Percentiles rank a stretch among this genome's conserved stretches.
Evolutionary conservation across 1,284 basidiomycete species (phyloP).

Genomic region (Stygiomarasmius scandens): DNA sequence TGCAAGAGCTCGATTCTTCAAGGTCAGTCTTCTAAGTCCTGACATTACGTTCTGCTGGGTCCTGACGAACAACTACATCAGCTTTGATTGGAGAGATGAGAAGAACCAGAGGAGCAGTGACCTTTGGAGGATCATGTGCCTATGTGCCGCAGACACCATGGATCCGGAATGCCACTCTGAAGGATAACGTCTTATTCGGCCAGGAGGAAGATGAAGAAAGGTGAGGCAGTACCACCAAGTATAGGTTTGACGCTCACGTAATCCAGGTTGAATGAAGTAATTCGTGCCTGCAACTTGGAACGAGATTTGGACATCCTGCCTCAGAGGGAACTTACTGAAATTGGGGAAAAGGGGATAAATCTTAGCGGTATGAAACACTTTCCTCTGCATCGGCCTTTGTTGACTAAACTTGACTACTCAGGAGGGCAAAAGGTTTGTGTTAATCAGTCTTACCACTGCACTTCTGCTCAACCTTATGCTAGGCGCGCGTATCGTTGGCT

Average conservation of each 20-base stretch:
- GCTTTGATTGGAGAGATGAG: conserved; percentile 67
- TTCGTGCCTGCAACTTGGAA: conserved; percentile 51
- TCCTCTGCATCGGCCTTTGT: too few relatives aligned
- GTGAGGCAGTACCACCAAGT: too few relatives aligned
- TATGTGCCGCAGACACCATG: conserved; percentile 66
- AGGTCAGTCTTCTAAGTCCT: background rate
- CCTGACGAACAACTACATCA: too few relatives aligned
- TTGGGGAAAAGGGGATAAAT: conserved; percentile 69
- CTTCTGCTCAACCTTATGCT: conserved; percentile 29
- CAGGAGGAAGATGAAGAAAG: conserved; percentile 41
- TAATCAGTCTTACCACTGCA: conserved; percentile 26
- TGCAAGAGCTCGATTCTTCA: conserved; percentile 11
- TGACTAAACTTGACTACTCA: conserved; percentile 10
- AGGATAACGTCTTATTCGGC: conserved; percentile 56
- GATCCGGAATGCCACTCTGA: conserved; percentile 64
- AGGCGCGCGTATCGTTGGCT: conserved; percentile 69
- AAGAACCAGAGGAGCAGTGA: conserved; percentile 43
- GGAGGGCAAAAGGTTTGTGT: conserved; percentile 40
- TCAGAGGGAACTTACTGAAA: conserved; percentile 58
- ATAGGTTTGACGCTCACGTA: too few relatives aligned
- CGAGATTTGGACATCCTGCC: conserved; percentile 55
- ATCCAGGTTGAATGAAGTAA: conserved; percentile 14
- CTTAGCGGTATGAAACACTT: conserved; percentile 16
- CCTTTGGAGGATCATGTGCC: conserved; percentile 54
- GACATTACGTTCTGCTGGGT: too few relatives aligned